Conservation (phyloP, 768 basidiomycete genomes). For the Naematelia aurantialba region DNA sequence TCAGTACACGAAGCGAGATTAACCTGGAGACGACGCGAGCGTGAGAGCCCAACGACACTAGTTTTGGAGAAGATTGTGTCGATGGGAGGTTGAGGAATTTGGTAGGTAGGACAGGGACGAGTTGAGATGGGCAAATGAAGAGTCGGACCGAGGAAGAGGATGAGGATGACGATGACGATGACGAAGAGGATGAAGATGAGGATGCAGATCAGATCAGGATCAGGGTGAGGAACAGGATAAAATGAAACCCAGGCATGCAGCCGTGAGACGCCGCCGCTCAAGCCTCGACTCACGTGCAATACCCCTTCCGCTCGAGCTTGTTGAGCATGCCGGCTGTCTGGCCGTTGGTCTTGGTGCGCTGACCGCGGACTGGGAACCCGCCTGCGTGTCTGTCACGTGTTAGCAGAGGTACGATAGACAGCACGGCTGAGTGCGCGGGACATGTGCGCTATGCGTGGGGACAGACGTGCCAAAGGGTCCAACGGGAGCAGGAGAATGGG, state of each 20-base stretch:
- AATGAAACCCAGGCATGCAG: too few species aligned
- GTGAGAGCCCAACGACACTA: too few species aligned
- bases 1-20: too few species aligned
- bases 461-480: background rate
- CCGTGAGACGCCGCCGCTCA: background rate
- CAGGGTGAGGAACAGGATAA: background rate
- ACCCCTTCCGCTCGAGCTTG: slow-evolving; percentile 65
- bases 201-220: background rate
- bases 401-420: background rate
- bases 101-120: too few species aligned
- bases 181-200: background rate
- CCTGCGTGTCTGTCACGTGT: slow-evolving; percentile 63
- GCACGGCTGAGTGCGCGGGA: background rate
- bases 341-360: slow-evolving; percentile 86
- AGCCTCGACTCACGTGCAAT: slow-evolving; percentile 25
- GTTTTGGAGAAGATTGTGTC: too few species aligned
- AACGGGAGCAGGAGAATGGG: too few species aligned
- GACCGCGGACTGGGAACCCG: slow-evolving; percentile 88
- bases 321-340: slow-evolving; percentile 88
- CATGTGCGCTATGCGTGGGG: background rate
- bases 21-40: too few species aligned
- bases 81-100: too few species aligned
- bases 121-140: too few species aligned
- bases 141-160: too few species aligned
- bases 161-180: too few species aligned